Conservation (phyloP, 108 stramenopile species). For the Fistulifera solaris region DNA sequence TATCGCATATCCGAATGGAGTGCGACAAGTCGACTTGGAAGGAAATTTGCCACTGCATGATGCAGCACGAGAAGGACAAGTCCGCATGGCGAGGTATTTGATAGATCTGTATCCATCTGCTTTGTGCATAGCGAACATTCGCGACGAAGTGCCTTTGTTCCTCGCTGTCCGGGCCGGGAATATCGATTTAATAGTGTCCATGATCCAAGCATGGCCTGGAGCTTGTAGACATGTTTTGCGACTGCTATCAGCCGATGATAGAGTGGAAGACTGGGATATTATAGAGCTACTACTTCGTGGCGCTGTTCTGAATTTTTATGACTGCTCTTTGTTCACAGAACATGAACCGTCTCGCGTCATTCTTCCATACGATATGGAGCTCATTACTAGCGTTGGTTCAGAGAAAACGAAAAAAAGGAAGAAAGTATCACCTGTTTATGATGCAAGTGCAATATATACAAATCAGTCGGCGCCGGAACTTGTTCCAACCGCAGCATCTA, state of each 20-base stretch:
- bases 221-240: constrained; percentile 32
- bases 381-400: neutral
- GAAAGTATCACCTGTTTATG: neutral
- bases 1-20: constrained; percentile 15
- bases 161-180: constrained; percentile 38
- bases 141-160: constrained; percentile 40
- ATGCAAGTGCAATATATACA: neutral
- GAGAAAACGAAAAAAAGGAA: constrained; percentile 2
- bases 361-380: neutral
- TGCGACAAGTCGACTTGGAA: constrained; percentile 29
- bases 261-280: constrained; percentile 26
- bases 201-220: constrained; percentile 28
- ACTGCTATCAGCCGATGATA: constrained; percentile 13
- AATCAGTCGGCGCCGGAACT: neutral
- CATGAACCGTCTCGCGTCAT: neutral
- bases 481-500: neutral
- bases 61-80: constrained; percentile 39
- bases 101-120: constrained; percentile 19
- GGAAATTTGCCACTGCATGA: constrained; percentile 43
- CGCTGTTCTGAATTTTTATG: constrained; percentile 22
- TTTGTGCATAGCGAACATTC: constrained; percentile 22
- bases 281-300: constrained; percentile 37
- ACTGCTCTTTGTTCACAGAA: constrained; percentile 3
- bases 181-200: constrained; percentile 18
- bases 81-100: constrained; percentile 28